Conservation (phyloP, 345 rosid species). For the Lepidium africanum region DNA sequence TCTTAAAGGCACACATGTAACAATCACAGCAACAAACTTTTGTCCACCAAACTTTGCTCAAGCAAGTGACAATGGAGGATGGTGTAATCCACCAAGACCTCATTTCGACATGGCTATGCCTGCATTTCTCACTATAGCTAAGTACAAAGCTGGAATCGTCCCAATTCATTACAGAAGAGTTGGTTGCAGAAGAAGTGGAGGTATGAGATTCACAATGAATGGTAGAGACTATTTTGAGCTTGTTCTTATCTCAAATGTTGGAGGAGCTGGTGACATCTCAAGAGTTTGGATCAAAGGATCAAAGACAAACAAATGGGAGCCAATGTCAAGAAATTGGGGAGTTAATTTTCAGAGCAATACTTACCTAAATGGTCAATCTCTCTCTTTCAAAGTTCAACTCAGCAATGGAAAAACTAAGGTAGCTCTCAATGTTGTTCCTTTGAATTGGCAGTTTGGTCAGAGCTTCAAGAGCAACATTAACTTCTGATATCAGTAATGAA, state of each 20-base stretch:
- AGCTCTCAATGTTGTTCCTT: slow-evolving; percentile 49
- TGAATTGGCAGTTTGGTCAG: slow-evolving; percentile 65
- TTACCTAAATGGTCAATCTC: slow-evolving; percentile 58
- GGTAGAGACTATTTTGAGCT: slow-evolving; percentile 64
- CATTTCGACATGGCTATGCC: slow-evolving; percentile 95
- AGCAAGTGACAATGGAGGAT: slow-evolving; percentile 66
- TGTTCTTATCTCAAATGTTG: slow-evolving; percentile 65
- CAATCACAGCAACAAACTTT: slow-evolving; percentile 69
- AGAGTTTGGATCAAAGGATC: slow-evolving; percentile 62
- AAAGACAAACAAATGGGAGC: slow-evolving; percentile 43
- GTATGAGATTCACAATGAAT: slow-evolving; percentile 63
- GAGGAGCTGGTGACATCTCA: slow-evolving; percentile 55
- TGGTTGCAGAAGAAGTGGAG: slow-evolving; percentile 57
- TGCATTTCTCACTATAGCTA: slow-evolving; percentile 76
- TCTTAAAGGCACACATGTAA: slow-evolving; percentile 46
- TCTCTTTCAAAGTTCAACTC: slow-evolving; percentile 53
- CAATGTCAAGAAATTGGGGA: slow-evolving; percentile 79
- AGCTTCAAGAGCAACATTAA: slow-evolving; percentile 59
- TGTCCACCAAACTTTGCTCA: slow-evolving; percentile 76
- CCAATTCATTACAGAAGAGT: slow-evolving; percentile 74
- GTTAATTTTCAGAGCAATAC: slow-evolving; percentile 56
- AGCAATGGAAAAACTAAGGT: slow-evolving; percentile 41
- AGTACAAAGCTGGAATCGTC: slow-evolving; percentile 76
- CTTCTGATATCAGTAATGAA: slow-evolving; percentile 24
- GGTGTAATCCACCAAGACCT: slow-evolving; percentile 93